These are phyloP conservation scores for Colletotrichum acutatum DNA, from an alignment of 2,329 filamentous ascomycete species.

Conservation along the genomic window DNA sequence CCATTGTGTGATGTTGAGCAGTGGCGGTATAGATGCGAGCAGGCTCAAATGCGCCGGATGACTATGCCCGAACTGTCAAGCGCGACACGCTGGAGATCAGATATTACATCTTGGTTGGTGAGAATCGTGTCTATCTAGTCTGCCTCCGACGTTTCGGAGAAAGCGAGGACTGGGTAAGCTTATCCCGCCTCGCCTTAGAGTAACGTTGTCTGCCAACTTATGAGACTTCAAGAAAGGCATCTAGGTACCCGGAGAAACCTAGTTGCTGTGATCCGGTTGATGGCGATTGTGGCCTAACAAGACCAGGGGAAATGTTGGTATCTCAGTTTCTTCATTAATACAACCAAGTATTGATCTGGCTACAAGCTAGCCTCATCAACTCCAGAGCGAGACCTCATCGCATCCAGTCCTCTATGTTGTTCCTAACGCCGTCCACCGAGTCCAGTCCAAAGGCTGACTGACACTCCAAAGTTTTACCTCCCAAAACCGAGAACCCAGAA, in stretches of 20 bases:
- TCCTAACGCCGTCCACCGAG: slow-evolving; percentile 25
- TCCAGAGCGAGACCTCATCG: neutral
- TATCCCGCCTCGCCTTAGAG: neutral
- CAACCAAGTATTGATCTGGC: neutral
- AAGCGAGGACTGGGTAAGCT: neutral
- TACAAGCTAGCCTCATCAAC: neutral
- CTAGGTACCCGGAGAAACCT: neutral
- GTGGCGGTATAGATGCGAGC: neutral
- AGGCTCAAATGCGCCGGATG: neutral
- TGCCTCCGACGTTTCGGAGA: neutral
- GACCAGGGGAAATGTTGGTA: neutral
- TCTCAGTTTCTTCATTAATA: slow-evolving; percentile 1
- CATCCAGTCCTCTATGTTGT: slow-evolving; percentile 13
- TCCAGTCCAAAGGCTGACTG: neutral
- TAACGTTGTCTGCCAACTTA: neutral
- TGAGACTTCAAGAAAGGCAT: neutral
- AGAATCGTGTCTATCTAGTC: neutral
- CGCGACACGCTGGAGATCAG: neutral
- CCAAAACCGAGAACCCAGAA: neutral
- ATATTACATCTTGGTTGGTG: neutral
- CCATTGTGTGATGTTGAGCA: neutral
- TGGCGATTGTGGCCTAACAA: neutral
- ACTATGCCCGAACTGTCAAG: neutral
- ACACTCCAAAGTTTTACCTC: slow-evolving; percentile 9
- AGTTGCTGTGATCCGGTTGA: neutral